Percentiles rank a stretch among this genome's conserved stretches.
Evolutionary conservation across 768 basidiomycete species (phyloP).

Genomic region (Termitomyces heimii): DNA sequence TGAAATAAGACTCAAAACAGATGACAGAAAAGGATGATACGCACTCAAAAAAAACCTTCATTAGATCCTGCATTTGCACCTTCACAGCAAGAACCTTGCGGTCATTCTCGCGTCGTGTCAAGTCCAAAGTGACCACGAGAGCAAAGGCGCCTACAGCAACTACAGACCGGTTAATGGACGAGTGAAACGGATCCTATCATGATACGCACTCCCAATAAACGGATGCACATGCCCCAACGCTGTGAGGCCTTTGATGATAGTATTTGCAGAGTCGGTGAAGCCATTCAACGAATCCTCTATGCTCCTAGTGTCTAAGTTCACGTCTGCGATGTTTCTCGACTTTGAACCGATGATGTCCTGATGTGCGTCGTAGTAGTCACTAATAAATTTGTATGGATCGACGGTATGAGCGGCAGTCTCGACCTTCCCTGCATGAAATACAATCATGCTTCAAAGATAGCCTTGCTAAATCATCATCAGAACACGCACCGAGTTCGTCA

Average conservation of each 20-base stretch:
- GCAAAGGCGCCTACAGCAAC: slow-evolving; percentile 48
- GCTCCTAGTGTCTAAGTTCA: slow-evolving; percentile 8
- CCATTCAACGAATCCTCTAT: slow-evolving; percentile 25
- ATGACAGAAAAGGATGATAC: slow-evolving; percentile 8
- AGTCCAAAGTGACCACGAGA: slow-evolving; percentile 40
- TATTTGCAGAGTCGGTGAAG: slow-evolving; percentile 24
- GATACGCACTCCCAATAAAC: slow-evolving; percentile 26
- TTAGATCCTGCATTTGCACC: slow-evolving; percentile 45
- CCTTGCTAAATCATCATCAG: neutral
- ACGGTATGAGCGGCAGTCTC: slow-evolving; percentile 1
- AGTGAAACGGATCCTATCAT: neutral
- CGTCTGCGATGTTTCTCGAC: slow-evolving; percentile 13
- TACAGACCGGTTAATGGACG: neutral
- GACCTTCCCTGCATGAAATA: neutral
- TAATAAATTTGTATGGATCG: slow-evolving; percentile 13
- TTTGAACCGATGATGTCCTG: slow-evolving; percentile 5
- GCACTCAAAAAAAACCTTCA: slow-evolving; percentile 39
- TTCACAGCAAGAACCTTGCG: slow-evolving; percentile 40
- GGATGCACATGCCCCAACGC: slow-evolving; percentile 31
- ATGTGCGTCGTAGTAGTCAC: slow-evolving; percentile 19
- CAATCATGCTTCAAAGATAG: neutral
- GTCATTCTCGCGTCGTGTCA: slow-evolving; percentile 45
- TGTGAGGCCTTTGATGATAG: slow-evolving; percentile 25
- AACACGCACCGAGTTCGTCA: neutral
- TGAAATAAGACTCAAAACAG: neutral